Base-by-base conservation (phyloP, 1,284 basidiomycete species). In the Volvariella surrecta region DNA sequence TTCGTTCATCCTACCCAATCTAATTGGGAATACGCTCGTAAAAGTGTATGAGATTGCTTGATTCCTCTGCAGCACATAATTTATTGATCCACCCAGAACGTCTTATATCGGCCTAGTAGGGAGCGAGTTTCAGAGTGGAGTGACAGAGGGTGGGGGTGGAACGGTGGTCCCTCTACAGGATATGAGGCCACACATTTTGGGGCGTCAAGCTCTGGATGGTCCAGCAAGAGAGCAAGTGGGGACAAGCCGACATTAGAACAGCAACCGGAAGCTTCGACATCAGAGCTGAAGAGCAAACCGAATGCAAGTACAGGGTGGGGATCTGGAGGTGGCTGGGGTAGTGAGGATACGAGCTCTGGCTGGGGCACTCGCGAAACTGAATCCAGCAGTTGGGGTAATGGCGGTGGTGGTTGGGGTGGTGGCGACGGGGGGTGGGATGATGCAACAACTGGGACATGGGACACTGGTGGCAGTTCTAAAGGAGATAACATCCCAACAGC, bases 1-100 rank as follows among this genome's bases (percentile, higher is more conserved):
- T 64, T 54, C 34, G 37, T 56, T 6, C 62, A 64, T 43, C 62
- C 62, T 8, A 42, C 38, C 11, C 34, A 57, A 18, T 41, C 53
- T n/a, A 28, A 17, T 38, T 63, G 60, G 60, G 32, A 21, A 9
- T 18, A 32, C 28, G 50, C 50, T n/a, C 17, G 24, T 15, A 39
- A 37, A 19, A 24, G 37, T 31, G 45, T 1, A 15, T 38, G 7
- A 9, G 18, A 10, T n/a, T 31, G 4, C 22, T 16, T 9, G 19
- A 10, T 22, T 19, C 18, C 18, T 50, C 30, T 31, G 9, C 30
- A 9, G 9, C 30, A 9, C 30, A 9, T 31, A 31, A 31, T 31
- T 31, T 31, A 15, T 31, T 31, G 30, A 15, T 31, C 9, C 15
- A 15, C 30, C 30, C 30, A 31, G 30, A 31, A 9, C 30, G n/a